Evolutionary conservation across 176 grass and related monocot genomes (phyloP).

Genomic region (Hyparrhenia diplandra): DNA sequence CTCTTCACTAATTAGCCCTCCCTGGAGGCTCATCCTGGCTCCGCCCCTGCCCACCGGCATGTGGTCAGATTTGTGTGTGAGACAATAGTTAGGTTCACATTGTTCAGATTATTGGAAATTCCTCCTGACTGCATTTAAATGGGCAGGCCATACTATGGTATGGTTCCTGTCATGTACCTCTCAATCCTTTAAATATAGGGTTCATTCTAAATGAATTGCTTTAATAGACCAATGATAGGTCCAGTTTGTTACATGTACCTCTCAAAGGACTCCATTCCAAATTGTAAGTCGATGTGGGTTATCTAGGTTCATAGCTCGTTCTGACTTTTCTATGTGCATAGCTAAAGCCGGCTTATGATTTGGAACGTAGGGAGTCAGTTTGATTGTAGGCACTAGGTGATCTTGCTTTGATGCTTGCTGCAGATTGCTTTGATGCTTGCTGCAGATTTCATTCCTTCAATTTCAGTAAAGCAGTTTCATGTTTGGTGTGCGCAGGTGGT

Average conservation of each 20-base stretch:
- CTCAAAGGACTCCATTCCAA: too few species aligned
- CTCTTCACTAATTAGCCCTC: too few species aligned
- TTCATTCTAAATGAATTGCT: neutral
- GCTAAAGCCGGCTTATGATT: too few species aligned
- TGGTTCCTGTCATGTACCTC: conserved; percentile 1
- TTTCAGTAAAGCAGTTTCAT: neutral
- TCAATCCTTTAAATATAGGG: conserved; percentile 1
- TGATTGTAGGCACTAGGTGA: neutral
- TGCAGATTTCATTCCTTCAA: neutral
- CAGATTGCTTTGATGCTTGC: neutral
- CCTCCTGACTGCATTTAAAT: conserved; percentile 16
- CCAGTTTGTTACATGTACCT: neutral
- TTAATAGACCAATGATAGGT: neutral
- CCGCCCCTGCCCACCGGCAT: neutral
- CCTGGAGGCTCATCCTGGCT: too few species aligned
- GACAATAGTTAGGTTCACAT: conserved; percentile 18
- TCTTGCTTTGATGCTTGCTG: neutral
- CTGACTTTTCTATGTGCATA: too few species aligned
- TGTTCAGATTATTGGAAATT: neutral
- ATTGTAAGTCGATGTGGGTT: too few species aligned
- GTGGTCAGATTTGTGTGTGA: neutral
- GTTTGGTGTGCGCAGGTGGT: conserved; percentile 51
- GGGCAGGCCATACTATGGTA: neutral
- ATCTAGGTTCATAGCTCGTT: too few species aligned
- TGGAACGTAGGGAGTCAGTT: neutral